These are phyloP conservation scores for Neostapfia colusana DNA, from an alignment of 176 grass and related monocot genomes.

Conservation along the genomic window DNA sequence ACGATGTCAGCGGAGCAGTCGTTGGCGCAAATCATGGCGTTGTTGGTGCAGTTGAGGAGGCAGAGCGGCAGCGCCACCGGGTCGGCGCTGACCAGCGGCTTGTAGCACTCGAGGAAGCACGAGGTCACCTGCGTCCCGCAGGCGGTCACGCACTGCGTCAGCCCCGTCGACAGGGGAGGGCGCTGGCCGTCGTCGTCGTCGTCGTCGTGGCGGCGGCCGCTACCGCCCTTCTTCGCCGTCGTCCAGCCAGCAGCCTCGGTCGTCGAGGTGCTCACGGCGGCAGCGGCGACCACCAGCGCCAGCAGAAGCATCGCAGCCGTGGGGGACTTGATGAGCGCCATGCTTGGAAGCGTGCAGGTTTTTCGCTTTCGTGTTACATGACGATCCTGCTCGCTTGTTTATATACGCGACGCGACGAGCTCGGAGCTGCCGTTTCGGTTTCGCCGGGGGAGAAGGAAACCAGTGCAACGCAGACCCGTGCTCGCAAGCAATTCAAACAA, in stretches of 20 bases:
- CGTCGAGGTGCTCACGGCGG: not conserved
- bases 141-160: constrained; percentile 36
- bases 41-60: constrained; percentile 42
- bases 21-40: constrained; percentile 31
- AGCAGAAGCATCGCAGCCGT: constrained; percentile 27
- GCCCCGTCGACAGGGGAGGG: not conserved
- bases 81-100: not conserved
- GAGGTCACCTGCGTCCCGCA: constrained; percentile 8
- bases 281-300: not conserved
- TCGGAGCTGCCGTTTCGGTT: not conserved
- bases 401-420: not conserved
- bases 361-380: not conserved
- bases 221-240: not conserved
- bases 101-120: constrained; percentile 43
- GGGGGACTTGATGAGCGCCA: not conserved
- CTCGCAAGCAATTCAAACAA: not conserved
- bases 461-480: not conserved
- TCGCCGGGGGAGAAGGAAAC: not conserved
- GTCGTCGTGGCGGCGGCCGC: not conserved
- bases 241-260: not conserved
- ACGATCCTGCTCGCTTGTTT: not conserved
- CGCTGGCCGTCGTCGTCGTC: not conserved
- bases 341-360: not conserved
- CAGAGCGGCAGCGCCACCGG: constrained; percentile 25
- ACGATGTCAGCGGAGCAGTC: constrained; percentile 19